Evolutionary conservation across 495 filamentous ascomycete genomes (phyloP), one percentile per base, ranked within the genome.

Genomic region (Penicillium samsonianum): DNA sequence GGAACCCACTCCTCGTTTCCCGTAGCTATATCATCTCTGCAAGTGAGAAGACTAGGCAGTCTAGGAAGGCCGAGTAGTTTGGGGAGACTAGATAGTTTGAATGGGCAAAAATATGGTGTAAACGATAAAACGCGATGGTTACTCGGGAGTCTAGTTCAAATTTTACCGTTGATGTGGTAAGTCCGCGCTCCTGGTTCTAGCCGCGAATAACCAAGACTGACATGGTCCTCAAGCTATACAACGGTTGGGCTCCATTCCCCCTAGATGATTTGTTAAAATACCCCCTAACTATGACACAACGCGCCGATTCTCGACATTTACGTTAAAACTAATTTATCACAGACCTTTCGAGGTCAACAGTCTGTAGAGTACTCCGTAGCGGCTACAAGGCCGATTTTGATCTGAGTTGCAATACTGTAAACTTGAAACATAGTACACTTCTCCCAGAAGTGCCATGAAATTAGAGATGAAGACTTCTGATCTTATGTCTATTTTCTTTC

Each of bases 401-500:
- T 33, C 17, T 48, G 26, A 49, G 33, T 17, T 30, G 46, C 26
- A 19, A 1, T 33, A 20, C 46, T 33, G 1, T 48, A 31, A 17
- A 48, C 25, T 48, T 48, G 26, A 31, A 48, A 48, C 45, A n/a
- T 33, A 31, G 16, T 49, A 49, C 26, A 50, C 1, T 20, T 22
- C 17, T n/a, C 35, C 30, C 17, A 49, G 0, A 35, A 31, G 26
- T 8, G n/a, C n/a, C 47, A 35, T 50, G 19, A 35, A 35, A 35
- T 50, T 50, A 2, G 28, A 35, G 26, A 35, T 35, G 28, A 50
- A 50, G 47, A 12, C 9, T 35, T 8, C 25, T 3, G 1, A 47
- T 30, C 45, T 22, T 33, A 50, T 50, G 8, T 52, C 19, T 9
- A 40, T 52, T 42, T 52, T 19, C 20, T 28, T 41, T 19, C 35